Evolutionary conservation across 1,139 yeast genomes (phyloP).

Genomic region (Petasospora rhodanensis): DNA sequence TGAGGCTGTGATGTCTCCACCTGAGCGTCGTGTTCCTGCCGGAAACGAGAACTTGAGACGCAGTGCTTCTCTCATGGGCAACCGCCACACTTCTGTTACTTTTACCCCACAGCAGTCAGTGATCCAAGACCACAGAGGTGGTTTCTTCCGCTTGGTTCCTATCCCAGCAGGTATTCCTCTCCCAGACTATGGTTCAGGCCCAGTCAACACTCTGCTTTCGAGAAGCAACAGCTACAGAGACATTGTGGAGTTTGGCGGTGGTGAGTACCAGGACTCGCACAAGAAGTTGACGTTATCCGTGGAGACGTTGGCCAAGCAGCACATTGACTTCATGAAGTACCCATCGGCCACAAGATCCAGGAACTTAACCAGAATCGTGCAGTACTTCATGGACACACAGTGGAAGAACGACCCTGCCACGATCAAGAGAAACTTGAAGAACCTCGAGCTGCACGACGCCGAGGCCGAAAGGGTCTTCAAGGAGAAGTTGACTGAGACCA

Average conservation of each 20-base stretch:
- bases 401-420: conserved; percentile 28
- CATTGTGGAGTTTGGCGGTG: too few species aligned
- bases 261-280: too few species aligned
- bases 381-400: conserved; percentile 31
- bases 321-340: conserved; percentile 29
- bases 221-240: too few species aligned
- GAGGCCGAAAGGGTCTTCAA: conserved; percentile 27
- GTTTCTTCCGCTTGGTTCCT: conserved; percentile 9
- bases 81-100: not conserved
- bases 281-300: conserved; percentile 13
- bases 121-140: conserved; percentile 5
- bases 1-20: too few species aligned
- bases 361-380: conserved; percentile 28
- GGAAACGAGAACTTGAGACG: too few species aligned
- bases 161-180: conserved; percentile 3
- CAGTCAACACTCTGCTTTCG: conserved; percentile 20
- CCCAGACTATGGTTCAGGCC: conserved; percentile 1
- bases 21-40: too few species aligned
- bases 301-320: conserved; percentile 27
- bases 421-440: conserved; percentile 24
- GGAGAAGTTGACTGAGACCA: conserved; percentile 30
- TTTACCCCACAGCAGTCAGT: conserved; percentile 1
- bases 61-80: too few species aligned
- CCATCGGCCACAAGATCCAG: conserved; percentile 30
- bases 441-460: conserved; percentile 23